These are phyloP conservation scores for Ogataea wickerhamii DNA, from an alignment of 805 yeast species.

Conservation along the genomic window DNA sequence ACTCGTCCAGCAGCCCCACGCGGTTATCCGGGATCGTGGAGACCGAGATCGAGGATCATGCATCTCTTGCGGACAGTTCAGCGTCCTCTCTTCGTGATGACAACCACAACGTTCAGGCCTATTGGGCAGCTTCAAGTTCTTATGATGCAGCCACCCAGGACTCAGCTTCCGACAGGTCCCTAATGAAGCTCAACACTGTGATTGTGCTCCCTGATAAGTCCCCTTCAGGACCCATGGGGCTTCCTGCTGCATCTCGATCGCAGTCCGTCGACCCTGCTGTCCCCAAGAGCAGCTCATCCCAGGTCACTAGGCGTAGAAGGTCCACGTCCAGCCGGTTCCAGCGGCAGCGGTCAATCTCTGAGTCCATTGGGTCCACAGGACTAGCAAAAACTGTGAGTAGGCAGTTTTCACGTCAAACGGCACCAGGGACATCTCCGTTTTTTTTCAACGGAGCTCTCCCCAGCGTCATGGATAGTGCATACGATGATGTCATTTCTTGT, in stretches of 20 bases:
- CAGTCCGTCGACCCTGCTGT: conserved; percentile 3
- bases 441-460: conserved; percentile 13
- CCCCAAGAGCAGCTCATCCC: not conserved
- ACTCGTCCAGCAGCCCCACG: too few species aligned
- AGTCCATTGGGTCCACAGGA: conserved; percentile 5
- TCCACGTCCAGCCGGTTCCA: conserved; percentile 13
- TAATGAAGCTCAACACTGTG: not conserved
- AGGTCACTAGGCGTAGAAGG: conserved; percentile 1
- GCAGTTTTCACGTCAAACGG: conserved; percentile 14
- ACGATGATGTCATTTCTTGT: conserved; percentile 19
- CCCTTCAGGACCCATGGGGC: not conserved
- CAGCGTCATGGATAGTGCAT: conserved; percentile 6
- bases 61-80: not conserved
- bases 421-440: conserved; percentile 13
- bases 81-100: not conserved
- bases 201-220: not conserved
- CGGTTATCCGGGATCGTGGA: not conserved
- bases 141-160: not conserved
- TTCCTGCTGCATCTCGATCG: not conserved
- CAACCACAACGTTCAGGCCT: conserved; percentile 3
- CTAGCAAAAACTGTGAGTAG: conserved; percentile 7
- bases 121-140: conserved; percentile 2
- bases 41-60: not conserved
- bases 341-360: conserved; percentile 6
- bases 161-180: not conserved